Conservation (phyloP, 2,329 filamentous ascomycete species). For the Berkeleyomyces rouxiae region DNA sequence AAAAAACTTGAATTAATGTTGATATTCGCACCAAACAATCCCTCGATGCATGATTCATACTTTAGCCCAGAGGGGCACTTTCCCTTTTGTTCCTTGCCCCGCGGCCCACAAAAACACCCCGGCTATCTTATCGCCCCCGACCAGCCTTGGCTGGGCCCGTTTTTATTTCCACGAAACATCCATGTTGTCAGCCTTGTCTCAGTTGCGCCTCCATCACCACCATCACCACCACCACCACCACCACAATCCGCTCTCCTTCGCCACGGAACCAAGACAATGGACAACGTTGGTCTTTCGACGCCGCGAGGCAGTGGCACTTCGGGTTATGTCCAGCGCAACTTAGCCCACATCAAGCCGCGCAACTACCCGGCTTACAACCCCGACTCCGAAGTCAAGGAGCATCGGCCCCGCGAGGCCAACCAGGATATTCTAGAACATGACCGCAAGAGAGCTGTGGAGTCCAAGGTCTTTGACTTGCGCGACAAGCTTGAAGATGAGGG, state of each 20-base stretch:
- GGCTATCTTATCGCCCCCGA: constrained; percentile 9
- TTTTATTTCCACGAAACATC: neutral
- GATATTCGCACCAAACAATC: neutral
- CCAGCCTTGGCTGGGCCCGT: constrained; percentile 6
- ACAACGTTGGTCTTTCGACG: constrained; percentile 90
- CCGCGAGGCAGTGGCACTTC: constrained; percentile 91
- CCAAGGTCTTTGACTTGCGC: constrained; percentile 79
- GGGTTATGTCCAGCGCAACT: constrained; percentile 92
- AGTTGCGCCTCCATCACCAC: neutral
- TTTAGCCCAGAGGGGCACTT: neutral
- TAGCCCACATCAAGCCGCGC: constrained; percentile 72
- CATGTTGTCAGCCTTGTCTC: constrained; percentile 5
- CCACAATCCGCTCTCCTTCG: neutral
- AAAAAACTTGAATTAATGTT: neutral
- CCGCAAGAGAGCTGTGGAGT: constrained; percentile 75
- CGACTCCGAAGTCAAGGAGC: constrained; percentile 50
- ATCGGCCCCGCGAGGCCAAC: constrained; percentile 72
- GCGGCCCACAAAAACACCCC: neutral
- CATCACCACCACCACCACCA: neutral
- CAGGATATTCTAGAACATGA: constrained; percentile 90
- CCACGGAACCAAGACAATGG: neutral
- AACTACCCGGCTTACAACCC: constrained; percentile 50
- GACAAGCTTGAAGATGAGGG: constrained; percentile 86
- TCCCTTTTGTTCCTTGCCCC: neutral
- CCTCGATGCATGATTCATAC: neutral